Evolutionary conservation across 2,329 filamentous ascomycete genomes (phyloP).

Genomic region (Sporothrix dimorphospora): DNA sequence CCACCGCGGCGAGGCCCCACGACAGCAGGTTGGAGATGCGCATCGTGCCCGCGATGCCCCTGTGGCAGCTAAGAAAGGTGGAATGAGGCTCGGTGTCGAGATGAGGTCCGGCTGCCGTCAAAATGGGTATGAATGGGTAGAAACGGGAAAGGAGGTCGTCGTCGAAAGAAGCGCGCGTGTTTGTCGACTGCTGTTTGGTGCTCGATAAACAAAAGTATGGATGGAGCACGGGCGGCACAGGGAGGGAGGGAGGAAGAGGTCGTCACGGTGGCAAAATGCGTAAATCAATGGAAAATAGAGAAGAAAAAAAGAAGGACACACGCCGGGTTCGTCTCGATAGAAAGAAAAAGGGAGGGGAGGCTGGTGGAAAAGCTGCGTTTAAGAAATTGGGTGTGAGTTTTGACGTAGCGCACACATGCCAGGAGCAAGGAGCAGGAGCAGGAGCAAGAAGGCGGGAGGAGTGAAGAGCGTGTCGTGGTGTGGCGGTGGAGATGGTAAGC

Average conservation of each 20-base stretch:
- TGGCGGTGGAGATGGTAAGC: slow-evolving; percentile 33
- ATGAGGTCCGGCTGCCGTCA: not conserved
- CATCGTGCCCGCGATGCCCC: slow-evolving; percentile 42
- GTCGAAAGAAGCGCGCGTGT: not conserved
- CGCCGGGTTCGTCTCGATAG: slow-evolving; percentile 1
- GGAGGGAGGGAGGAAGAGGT: not conserved
- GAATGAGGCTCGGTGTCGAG: not conserved
- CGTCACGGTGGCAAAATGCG: not conserved
- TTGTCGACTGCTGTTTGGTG: not conserved
- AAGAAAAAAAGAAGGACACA: not conserved
- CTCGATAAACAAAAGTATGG: not conserved
- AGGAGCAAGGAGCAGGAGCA: slow-evolving; percentile 19
- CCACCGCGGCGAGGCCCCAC: slow-evolving; percentile 52
- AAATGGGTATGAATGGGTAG: not conserved
- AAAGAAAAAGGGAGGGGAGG: not conserved
- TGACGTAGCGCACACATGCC: slow-evolving; percentile 9
- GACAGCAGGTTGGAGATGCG: slow-evolving; percentile 52
- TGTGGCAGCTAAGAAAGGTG: not conserved
- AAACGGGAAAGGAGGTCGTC: not conserved
- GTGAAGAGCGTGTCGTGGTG: slow-evolving; percentile 26
- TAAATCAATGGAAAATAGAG: not conserved
- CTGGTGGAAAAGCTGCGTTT: not conserved
- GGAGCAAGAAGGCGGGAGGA: not conserved
- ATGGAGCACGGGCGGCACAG: not conserved
- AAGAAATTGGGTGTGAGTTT: slow-evolving; percentile 1